phyloP scores from a whole-genome alignment of 352 stramenopile species.

The Pythium aristosporum region DNA sequence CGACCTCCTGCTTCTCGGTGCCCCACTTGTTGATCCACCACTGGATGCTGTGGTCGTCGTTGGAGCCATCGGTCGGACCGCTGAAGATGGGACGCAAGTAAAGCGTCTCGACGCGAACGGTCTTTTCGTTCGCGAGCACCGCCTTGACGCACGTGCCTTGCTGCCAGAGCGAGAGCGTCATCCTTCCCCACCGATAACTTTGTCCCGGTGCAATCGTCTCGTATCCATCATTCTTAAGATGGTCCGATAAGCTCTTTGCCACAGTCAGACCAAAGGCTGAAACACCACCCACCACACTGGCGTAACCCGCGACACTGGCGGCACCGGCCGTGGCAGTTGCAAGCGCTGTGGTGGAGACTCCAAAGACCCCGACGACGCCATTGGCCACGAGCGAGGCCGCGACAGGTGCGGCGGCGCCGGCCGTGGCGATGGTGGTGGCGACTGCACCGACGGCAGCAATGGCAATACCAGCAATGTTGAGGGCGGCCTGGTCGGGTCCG shows the following conservation, averaged over 20 bases:
- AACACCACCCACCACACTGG: too few species aligned
- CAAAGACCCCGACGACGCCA: conserved; percentile 21
- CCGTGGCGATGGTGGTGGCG: conserved; percentile 19
- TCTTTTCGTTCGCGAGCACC: neutral
- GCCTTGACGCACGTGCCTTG: conserved; percentile 3
- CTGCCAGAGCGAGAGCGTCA: conserved; percentile 5
- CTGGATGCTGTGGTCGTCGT: conserved; percentile 2
- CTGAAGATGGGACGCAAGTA: conserved; percentile 1
- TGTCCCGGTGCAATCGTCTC: conserved; percentile 17
- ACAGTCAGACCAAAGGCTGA: too few species aligned
- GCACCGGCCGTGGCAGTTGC: too few species aligned
- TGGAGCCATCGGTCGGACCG: neutral
- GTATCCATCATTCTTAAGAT: neutral
- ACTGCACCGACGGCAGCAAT: conserved; percentile 13
- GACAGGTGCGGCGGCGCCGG: conserved; percentile 13
- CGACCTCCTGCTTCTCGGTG: conserved; percentile 1
- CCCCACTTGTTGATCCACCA: conserved; percentile 6
- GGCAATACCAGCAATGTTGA: conserved; percentile 24
- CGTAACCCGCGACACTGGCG: too few species aligned
- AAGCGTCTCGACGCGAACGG: neutral
- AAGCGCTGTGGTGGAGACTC: too few species aligned
- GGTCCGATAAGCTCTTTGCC: too few species aligned
- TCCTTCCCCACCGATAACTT: conserved; percentile 27
- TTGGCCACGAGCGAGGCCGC: conserved; percentile 27
- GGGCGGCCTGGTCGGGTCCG: conserved; percentile 21